Evolutionary conservation across 176 grass and related monocot species (phyloP), one percentile per base, ranked within the genome.

Genomic region (Hsuehochloa calcarea): DNA sequence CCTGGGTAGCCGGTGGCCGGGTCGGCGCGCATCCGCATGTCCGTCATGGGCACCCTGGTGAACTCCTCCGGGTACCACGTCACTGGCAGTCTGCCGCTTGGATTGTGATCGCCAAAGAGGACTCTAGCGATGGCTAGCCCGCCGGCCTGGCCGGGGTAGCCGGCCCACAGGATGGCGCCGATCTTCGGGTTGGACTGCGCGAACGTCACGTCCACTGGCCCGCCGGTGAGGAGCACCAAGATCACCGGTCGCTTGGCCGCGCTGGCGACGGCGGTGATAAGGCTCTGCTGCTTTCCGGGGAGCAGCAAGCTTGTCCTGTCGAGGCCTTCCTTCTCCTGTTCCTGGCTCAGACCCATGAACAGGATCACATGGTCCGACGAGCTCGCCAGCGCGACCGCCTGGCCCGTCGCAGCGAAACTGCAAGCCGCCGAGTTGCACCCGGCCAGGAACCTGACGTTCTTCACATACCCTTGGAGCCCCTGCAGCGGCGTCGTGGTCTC

Each of bases 41-140:
- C 86, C 2, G 90, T 97, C 92, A 97, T 97, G 46, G 90, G 81
- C 26, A 97, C 68, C 62, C 29, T 72, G 3, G 89, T 91, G 65
- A 89, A 97, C 34, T 82, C 88, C 51, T 94, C 63, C 20, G 95
- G 86, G 73, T 97, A 97, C 92, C 92, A 97, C 15, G 92, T 97
- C 55, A 97, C 87, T 0, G 92, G 95, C 75, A 97, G 20, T 38
- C 89, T 86, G 0, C 92, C 95, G 60, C 95, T 70, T 51, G 95
- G 95, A 26, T 93, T 97, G 81, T 90, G 86, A 11, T 91, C 89
- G 8, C 95, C 92, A 49, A 97, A 97, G 20, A 97, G 81, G 15
- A 94, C 83, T 15, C 82, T 80, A 10, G 95, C 86, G 3, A 97
- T 91, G 38, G 95, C 95, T 0, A 70, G 78, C 7, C 92, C 95